A percentile compares a stretch with the other conserved stretches of the same genome.
phyloP scores from a whole-genome alignment of 371 early-diverging fungal species.

The Mucor mucedo region DNA sequence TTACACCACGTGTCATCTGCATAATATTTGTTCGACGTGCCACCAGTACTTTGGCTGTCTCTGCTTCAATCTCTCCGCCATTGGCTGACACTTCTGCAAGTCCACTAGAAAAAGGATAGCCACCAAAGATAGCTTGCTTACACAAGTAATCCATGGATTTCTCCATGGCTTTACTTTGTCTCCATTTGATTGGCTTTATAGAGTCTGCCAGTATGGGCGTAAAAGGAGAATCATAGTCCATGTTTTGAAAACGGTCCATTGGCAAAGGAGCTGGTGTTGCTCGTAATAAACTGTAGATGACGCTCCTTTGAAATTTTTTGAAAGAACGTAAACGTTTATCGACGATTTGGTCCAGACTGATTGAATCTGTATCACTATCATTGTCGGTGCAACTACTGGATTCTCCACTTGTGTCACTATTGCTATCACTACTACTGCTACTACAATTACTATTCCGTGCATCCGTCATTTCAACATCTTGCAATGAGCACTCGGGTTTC shows the following conservation, averaged over 20 bases:
- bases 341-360: neutral
- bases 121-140: constrained; percentile 57
- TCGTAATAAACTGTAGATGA: neutral
- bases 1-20: constrained; percentile 44
- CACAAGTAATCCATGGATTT: constrained; percentile 45
- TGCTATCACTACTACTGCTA: neutral
- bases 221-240: constrained; percentile 33
- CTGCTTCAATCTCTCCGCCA: constrained; percentile 52
- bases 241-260: neutral
- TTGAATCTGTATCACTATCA: neutral
- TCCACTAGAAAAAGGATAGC: constrained; percentile 57
- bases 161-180: constrained; percentile 18
- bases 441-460: neutral
- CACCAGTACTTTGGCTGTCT: constrained; percentile 47
- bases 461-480: neutral
- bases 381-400: neutral
- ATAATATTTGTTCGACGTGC: constrained; percentile 50
- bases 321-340: constrained; percentile 6
- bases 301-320: constrained; percentile 13
- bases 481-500: neutral
- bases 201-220: constrained; percentile 15
- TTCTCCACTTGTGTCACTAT: neutral
- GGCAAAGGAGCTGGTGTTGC: constrained; percentile 12
- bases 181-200: constrained; percentile 17
- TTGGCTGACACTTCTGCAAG: constrained; percentile 43